Conservation (phyloP, 2,329 filamentous ascomycete species). For the Epichloe brachyelytri region DNA sequence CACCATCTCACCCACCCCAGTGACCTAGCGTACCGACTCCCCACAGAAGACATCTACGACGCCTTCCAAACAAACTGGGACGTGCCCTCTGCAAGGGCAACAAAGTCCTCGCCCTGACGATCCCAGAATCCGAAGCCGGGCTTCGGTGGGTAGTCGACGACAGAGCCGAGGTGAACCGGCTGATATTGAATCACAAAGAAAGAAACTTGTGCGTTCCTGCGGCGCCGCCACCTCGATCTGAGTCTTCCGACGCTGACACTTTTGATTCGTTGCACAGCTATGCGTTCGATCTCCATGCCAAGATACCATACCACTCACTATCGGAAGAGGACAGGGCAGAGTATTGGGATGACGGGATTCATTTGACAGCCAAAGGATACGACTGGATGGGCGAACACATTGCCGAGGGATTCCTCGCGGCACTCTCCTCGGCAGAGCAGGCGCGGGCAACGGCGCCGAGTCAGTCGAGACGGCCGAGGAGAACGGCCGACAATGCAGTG, state of each 20-base stretch:
- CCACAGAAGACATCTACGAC: constrained; percentile 31
- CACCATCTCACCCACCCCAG: constrained; percentile 14
- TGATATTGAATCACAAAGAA: constrained; percentile 36
- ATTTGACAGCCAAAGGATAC: constrained; percentile 46
- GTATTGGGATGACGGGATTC: constrained; percentile 50
- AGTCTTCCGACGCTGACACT: not conserved
- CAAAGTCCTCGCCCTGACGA: constrained; percentile 49
- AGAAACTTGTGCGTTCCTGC: constrained; percentile 36
- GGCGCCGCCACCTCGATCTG: too few species aligned
- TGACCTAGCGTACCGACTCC: constrained; percentile 34
- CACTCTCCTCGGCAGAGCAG: not conserved
- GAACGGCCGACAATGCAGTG: constrained; percentile 21
- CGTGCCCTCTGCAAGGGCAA: constrained; percentile 33
- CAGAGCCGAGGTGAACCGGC: constrained; percentile 35
- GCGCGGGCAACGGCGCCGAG: not conserved
- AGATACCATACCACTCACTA: constrained; percentile 41
- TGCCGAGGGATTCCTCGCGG: constrained; percentile 33
- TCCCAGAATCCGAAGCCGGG: constrained; percentile 37
- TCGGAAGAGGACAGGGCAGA: constrained; percentile 28
- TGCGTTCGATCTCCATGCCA: constrained; percentile 41
- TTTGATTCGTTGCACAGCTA: constrained; percentile 24
- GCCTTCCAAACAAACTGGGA: constrained; percentile 38
- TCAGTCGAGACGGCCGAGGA: constrained; percentile 12
- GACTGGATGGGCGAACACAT: constrained; percentile 47
- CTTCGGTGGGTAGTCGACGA: constrained; percentile 17